Evolutionary conservation across 2,329 filamentous ascomycete species (phyloP), one percentile per base, ranked within the genome.

Genomic region (Cercospora brassicicola): DNA sequence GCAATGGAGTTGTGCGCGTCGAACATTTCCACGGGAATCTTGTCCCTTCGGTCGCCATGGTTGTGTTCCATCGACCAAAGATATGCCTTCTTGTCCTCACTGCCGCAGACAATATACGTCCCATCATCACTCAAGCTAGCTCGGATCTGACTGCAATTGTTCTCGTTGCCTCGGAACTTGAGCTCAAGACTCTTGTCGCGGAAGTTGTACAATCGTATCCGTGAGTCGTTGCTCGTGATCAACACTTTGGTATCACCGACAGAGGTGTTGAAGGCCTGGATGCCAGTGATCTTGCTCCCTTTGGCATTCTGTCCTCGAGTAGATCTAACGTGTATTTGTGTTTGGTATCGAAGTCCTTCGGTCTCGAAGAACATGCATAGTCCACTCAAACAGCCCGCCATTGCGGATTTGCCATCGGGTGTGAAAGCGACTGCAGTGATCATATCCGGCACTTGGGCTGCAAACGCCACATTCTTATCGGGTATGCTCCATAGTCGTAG

Each of bases 281-380:
- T 97, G 6, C 93, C 94, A 0, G 95, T 98, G 73, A 99, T 97
- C 78, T 99, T 99, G 82, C 93, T 97, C 5, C 94, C 94, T 78
- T 96, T 97, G 4, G 94, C 91, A 76, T 97, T 98, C 77, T 93
- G 94, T 2, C 95, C 94, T 67, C 94, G 87, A 0, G 93, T 93
- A 0, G 94, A 97, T 55, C 94, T 89, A n/a, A 97, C 94, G 72
- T 97, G 93, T 31, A 98, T 90, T 77, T 97, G 93, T 1, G 90
- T 91, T 72, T 92, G 87, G 63, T 90, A 88, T 75, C 92, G 95
- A 61, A 99, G 81, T 0, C 93, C 93, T 74, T 98, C 93, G 0
- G 95, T 99, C 66, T 97, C 92, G 79, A 94, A 97, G 73, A 98
- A 95, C 72, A 92, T 87, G 77, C 94, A 96, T 18, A 95, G 82